These are phyloP conservation scores for Paulownia fortunei DNA, from an alignment of 257 asterid species.

Conservation along the genomic window DNA sequence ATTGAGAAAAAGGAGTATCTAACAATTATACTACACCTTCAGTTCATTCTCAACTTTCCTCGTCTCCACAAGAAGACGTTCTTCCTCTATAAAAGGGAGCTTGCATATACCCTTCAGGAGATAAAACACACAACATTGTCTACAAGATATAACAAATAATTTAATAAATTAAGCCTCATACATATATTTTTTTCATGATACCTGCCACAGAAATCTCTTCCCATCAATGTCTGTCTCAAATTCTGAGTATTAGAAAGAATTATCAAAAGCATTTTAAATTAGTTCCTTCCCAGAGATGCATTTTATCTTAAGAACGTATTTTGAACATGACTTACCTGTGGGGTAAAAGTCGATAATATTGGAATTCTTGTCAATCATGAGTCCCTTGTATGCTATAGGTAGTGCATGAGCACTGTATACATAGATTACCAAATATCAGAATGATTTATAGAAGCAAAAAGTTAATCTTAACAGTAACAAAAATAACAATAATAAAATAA, in stretches of 20 bases:
- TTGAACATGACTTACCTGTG: constrained; percentile 34
- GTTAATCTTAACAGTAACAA: neutral
- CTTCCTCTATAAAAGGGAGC: constrained; percentile 66
- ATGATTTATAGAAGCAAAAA: neutral
- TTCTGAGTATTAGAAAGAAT: constrained; percentile 31
- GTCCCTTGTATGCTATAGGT: constrained; percentile 46
- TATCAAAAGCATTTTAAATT: neutral
- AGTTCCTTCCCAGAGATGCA: neutral
- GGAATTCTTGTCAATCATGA: constrained; percentile 54
- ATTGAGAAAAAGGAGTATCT: neutral
- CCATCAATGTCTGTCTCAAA: constrained; percentile 60
- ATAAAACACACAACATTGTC: neutral
- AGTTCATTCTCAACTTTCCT: constrained; percentile 43
- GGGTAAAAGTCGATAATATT: constrained; percentile 57
- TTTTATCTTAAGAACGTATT: neutral
- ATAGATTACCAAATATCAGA: neutral
- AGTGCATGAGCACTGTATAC: constrained; percentile 59
- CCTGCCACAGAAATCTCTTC: constrained; percentile 69
- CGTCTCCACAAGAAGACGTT: constrained; percentile 53
- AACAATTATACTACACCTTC: constrained; percentile 39
- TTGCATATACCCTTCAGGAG: constrained; percentile 50
- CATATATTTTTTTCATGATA: neutral
- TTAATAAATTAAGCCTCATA: neutral
- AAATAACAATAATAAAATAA: neutral
- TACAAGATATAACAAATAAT: neutral